Evolutionary conservation across 345 rosid genomes (phyloP), one percentile per base, ranked within the genome.

Genomic region (Pelargonium nanum): DNA sequence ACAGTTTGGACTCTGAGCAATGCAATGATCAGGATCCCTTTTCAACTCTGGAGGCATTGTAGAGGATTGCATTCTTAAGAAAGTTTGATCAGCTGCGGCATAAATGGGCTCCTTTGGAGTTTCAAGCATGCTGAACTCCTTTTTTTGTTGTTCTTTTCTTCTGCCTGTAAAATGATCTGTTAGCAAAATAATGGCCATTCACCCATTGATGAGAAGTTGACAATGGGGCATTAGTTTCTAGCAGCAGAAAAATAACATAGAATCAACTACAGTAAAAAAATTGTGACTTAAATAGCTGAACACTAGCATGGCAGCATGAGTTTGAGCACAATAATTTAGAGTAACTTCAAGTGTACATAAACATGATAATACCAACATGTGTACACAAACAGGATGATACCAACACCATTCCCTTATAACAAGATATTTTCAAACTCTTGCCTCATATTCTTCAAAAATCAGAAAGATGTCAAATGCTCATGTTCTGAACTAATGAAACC

Each of bases 31-130:
- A 50, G 63, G 60, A 24, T 66, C 70, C 59, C 62, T 62, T 62
- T 68, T 65, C 60, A 58, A 30, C 64, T 65, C 78, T 64, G 61
- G 45, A 53, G 77, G 72, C 60, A 68, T 67, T 55, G 64, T 40
- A 55, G 80, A 67, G 53, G 76, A 71, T 62, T 77, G 74, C 44
- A 65, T 72, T 32, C 72, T 63, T n/a, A 53, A 55, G 60, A 63
- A 66, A 24, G 67, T 64, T 53, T 75, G 73, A 62, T 72, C 77
- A 54, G 40, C 78, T 55, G 66, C 71, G 24, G 72, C 58, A 67
- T 30, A 53, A 28, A 59, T 53, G 7, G 71, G 44, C 7, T 52
- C 64, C 53, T 48, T 53, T 26, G 68, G 55, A 67, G 55, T 65
- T 50, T 59, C 70, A 40, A 71, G 53, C n/a, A n/a, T n/a, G 51